Evolutionary conservation across 2,329 filamentous ascomycete genomes (phyloP).

Genomic region (Monosporascus sp.): DNA sequence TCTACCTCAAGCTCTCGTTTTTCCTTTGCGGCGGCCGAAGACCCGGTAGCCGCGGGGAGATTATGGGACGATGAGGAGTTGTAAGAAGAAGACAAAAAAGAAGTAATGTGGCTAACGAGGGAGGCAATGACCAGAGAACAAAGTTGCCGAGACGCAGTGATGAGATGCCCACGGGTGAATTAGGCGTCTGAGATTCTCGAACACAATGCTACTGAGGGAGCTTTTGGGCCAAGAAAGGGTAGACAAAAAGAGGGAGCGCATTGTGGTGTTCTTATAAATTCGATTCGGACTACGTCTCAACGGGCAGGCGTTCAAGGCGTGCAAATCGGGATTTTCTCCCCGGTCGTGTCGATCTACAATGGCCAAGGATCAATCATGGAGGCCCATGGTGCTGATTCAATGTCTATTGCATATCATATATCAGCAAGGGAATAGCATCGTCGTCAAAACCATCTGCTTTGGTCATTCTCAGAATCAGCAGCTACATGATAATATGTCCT

Average conservation of each 20-base stretch:
- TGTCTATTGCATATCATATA: too few relatives aligned
- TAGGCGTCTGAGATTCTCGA: background rate
- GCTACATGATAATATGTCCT: too few relatives aligned
- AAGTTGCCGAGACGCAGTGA: conserved; percentile 23
- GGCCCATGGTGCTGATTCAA: too few relatives aligned
- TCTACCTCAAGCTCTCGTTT: too few relatives aligned
- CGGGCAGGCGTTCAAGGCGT: background rate
- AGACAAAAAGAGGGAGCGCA: background rate
- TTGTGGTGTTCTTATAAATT: background rate
- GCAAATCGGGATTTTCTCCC: background rate
- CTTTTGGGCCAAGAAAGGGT: too few relatives aligned
- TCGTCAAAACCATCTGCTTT: too few relatives aligned
- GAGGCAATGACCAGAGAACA: conserved; percentile 19
- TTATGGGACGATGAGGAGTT: too few relatives aligned
- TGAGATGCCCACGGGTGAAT: conserved; percentile 2
- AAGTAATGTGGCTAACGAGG: conserved; percentile 4
- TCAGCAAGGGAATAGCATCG: too few relatives aligned
- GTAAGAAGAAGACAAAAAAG: background rate
- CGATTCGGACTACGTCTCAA: background rate
- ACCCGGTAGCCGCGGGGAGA: background rate
- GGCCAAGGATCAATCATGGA: too few relatives aligned
- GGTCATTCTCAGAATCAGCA: too few relatives aligned
- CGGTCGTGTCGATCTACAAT: background rate
- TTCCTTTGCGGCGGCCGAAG: conserved; percentile 5
- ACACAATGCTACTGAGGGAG: too few relatives aligned